Conservation (phyloP, 2,329 filamentous ascomycete genomes). For the Trichoderma sp. region DNA sequence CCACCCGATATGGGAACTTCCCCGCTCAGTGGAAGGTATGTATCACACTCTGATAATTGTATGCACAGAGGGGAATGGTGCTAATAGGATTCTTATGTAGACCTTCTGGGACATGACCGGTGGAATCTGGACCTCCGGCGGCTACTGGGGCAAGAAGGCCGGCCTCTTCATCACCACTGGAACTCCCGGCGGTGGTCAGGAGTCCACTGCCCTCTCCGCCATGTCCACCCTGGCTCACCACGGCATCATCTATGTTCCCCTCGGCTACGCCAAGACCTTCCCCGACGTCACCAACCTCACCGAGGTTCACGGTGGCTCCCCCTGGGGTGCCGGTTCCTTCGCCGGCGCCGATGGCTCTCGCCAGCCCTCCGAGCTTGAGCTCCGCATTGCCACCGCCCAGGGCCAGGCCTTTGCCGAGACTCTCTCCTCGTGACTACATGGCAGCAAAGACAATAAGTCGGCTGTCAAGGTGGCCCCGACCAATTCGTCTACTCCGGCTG, state of each 20-base stretch:
- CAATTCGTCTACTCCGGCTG: conserved; percentile 29
- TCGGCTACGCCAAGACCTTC: conserved; percentile 87
- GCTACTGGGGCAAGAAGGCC: conserved; percentile 83
- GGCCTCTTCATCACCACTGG: conserved; percentile 91
- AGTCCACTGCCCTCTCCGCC: conserved; percentile 76
- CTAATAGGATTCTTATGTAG: conserved; percentile 29
- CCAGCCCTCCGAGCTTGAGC: conserved; percentile 73
- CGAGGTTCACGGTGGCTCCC: conserved; percentile 81
- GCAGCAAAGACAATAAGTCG: conserved; percentile 41
- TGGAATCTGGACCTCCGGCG: conserved; percentile 76
- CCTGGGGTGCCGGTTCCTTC: conserved; percentile 96
- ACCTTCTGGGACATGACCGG: conserved; percentile 90
- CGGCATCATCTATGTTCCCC: conserved; percentile 93
- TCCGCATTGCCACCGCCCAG: conserved; percentile 78
- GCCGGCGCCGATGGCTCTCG: conserved; percentile 77
- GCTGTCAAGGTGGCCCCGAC: conserved; percentile 33
- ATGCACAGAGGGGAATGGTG: too few relatives aligned
- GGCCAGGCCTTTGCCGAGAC: conserved; percentile 82
- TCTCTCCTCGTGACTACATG: conserved; percentile 79
- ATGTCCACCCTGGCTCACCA: conserved; percentile 90
- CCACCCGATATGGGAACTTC: conserved; percentile 96
- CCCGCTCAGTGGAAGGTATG: conserved; percentile 84
- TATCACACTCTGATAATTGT: neutral
- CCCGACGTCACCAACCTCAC: conserved; percentile 65
- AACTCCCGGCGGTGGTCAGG: conserved; percentile 85